A percentile compares a stretch with the other conserved stretches of the same genome.
These are phyloP conservation scores for Metschnikowia lochheadii DNA, from an alignment of 805 yeast genomes.

Conservation along the genomic window DNA sequence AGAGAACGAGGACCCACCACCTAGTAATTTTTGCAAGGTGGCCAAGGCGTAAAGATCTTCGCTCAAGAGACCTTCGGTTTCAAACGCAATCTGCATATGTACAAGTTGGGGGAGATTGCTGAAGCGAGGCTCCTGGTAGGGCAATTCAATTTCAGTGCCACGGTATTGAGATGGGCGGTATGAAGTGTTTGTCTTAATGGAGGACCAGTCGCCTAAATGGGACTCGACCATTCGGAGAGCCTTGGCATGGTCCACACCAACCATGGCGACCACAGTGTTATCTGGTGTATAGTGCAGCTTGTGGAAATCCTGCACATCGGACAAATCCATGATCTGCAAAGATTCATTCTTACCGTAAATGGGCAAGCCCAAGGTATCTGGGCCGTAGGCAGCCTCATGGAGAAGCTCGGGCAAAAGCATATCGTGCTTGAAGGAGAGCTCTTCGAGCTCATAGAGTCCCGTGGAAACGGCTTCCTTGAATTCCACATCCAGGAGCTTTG, in stretches of 20 bases:
- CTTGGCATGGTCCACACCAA: conserved; percentile 70
- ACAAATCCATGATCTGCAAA: conserved; percentile 50
- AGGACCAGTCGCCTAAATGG: conserved; percentile 59
- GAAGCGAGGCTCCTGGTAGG: conserved; percentile 35
- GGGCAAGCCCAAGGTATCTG: conserved; percentile 80
- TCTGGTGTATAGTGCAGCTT: conserved; percentile 69
- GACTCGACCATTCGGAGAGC: conserved; percentile 63
- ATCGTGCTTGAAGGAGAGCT: conserved; percentile 80
- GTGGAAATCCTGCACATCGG: conserved; percentile 58
- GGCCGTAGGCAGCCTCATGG: conserved; percentile 73
- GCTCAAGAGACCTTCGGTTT: conserved; percentile 77
- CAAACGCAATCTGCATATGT: conserved; percentile 83
- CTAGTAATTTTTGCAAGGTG: conserved; percentile 80
- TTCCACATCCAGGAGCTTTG: conserved; percentile 65
- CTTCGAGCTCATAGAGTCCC: conserved; percentile 77
- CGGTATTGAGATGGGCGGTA: conserved; percentile 55
- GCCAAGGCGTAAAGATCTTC: conserved; percentile 91
- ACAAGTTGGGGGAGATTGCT: conserved; percentile 68
- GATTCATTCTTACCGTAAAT: conserved; percentile 73
- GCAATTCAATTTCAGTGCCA: conserved; percentile 45
- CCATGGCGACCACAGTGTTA: conserved; percentile 77
- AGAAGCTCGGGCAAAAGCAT: conserved; percentile 83
- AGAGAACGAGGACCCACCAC: conserved; percentile 96
- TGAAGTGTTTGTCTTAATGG: background rate
- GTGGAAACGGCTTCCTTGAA: conserved; percentile 67